These are phyloP conservation scores for Fraxinus floribunda DNA, from an alignment of 305 asterid genomes.

Conservation along the genomic window DNA sequence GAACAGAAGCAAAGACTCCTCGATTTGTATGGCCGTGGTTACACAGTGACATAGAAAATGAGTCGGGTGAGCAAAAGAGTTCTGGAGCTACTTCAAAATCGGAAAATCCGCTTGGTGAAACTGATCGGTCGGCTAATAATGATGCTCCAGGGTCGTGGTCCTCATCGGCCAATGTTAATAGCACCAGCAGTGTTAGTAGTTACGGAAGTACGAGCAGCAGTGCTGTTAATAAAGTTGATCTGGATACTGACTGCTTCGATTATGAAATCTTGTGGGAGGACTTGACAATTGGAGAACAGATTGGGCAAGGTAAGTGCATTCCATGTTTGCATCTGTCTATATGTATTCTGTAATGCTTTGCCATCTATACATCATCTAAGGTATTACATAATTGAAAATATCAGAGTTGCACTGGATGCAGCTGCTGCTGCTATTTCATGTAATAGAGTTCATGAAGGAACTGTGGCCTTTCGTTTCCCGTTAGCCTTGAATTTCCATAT, in stretches of 20 bases:
- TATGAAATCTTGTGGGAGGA: constrained; percentile 60
- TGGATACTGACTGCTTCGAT: constrained; percentile 49
- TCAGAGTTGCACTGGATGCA: background rate
- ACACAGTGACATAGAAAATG: constrained; percentile 58
- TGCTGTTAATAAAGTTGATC: constrained; percentile 51
- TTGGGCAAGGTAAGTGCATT: constrained; percentile 45
- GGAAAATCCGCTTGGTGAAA: constrained; percentile 52
- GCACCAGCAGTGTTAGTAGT: constrained; percentile 84
- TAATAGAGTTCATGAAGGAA: background rate
- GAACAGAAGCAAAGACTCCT: constrained; percentile 53
- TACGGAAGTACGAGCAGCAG: constrained; percentile 72
- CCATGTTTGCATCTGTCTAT: background rate
- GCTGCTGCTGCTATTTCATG: background rate
- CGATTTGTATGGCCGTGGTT: constrained; percentile 71
- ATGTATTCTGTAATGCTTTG: constrained; percentile 15
- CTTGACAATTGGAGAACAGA: constrained; percentile 51
- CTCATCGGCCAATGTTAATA: constrained; percentile 68
- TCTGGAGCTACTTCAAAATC: constrained; percentile 35
- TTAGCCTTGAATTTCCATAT: background rate
- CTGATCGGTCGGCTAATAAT: constrained; percentile 37
- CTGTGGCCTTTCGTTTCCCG: background rate
- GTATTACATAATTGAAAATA: background rate
- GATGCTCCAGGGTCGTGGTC: constrained; percentile 83
- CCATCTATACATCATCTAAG: background rate
- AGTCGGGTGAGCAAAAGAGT: constrained; percentile 44